These are phyloP conservation scores for Fraxinus paxiana DNA, from an alignment of 305 asterid genomes.

Conservation along the genomic window DNA sequence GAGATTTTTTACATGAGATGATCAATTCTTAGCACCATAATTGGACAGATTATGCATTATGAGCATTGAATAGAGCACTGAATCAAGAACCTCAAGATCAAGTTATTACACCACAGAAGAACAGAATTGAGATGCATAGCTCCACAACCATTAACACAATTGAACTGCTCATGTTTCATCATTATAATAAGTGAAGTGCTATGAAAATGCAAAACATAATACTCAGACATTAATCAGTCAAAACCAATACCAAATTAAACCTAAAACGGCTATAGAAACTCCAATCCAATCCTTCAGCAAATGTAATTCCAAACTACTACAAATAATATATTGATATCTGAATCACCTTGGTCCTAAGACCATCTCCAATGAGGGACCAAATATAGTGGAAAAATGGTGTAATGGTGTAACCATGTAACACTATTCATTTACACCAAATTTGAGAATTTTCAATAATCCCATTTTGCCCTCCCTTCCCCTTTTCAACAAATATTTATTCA, in stretches of 20 bases:
- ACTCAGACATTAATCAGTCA: neutral
- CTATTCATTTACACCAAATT: no score
- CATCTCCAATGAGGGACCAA: no score
- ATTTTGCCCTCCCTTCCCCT: no score
- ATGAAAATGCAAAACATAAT: neutral
- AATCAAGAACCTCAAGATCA: neutral
- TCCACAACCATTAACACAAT: neutral
- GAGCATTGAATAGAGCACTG: neutral
- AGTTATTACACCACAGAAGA: neutral
- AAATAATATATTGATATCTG: neutral
- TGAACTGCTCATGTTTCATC: neutral
- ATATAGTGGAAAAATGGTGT: no score
- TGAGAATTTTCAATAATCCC: no score
- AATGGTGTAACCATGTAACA: no score
- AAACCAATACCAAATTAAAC: neutral
- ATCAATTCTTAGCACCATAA: neutral
- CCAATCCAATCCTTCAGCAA: neutral
- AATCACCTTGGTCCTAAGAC: neutral
- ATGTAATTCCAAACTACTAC: neutral
- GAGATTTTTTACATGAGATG: neutral
- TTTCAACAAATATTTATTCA: no score
- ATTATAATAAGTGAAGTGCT: neutral
- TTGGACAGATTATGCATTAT: neutral
- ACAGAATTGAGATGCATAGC: neutral
- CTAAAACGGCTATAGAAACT: neutral